These are phyloP conservation scores for Ilyonectria mors-panacis DNA, from an alignment of 2,329 filamentous ascomycete genomes.

Conservation along the genomic window DNA sequence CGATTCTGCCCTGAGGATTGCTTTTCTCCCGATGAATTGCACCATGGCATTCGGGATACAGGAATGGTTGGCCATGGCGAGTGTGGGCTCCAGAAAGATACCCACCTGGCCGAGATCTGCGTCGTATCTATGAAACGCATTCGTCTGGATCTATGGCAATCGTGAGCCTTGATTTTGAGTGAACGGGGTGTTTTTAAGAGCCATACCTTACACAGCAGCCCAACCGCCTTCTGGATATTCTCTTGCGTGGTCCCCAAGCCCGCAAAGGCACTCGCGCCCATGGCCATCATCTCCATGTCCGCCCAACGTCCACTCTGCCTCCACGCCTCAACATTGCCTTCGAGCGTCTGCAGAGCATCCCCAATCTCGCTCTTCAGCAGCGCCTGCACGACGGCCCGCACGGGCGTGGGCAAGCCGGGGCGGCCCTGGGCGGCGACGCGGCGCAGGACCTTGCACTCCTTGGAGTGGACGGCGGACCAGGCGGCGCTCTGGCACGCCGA, in stretches of 20 bases:
- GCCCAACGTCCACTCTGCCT: conserved; percentile 56
- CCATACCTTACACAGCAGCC: conserved; percentile 68
- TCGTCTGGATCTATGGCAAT: conserved; percentile 68
- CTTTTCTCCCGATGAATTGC: conserved; percentile 66
- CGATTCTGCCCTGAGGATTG: conserved; percentile 65
- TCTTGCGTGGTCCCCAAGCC: conserved; percentile 55
- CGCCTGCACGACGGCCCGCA: conserved; percentile 68
- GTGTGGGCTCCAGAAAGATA: conserved; percentile 68
- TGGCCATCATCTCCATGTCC: conserved; percentile 66
- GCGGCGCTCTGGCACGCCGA: conserved; percentile 67
- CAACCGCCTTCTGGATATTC: conserved; percentile 58
- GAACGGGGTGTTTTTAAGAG: background rate
- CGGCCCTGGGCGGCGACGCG: conserved; percentile 46
- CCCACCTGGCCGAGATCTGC: conserved; percentile 67
- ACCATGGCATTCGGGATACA: conserved; percentile 74
- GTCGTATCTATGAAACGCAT: conserved; percentile 72
- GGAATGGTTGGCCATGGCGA: conserved; percentile 75
- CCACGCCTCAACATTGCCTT: conserved; percentile 63
- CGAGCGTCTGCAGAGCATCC: conserved; percentile 56
- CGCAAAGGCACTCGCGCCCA: conserved; percentile 58
- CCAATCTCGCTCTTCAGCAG: conserved; percentile 58
- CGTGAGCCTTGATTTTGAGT: conserved; percentile 10
- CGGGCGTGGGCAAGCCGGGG: conserved; percentile 65
- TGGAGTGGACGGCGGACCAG: conserved; percentile 67
- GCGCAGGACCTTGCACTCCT: conserved; percentile 67